Conservation (phyloP, 192 early-diverging fungal genomes). For the Linnemannia elongata region DNA sequence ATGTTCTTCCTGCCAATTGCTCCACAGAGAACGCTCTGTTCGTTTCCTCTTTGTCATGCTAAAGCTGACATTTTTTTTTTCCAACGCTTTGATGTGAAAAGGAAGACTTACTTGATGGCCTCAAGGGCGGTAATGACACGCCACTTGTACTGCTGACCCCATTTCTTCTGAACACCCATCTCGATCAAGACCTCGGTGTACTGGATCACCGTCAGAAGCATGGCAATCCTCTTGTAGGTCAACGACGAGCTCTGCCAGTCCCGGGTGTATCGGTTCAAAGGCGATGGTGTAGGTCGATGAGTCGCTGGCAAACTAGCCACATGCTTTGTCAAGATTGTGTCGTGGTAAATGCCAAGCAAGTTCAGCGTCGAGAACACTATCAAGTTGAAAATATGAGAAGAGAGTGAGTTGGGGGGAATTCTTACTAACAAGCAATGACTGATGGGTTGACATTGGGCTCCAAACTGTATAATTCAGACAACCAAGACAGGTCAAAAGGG, state of each 20-base stretch:
- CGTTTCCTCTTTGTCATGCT: slow-evolving; percentile 7
- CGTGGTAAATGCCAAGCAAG: slow-evolving; percentile 89
- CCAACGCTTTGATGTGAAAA: background rate
- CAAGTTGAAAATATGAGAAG: too few species aligned
- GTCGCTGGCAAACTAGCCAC: slow-evolving; percentile 55
- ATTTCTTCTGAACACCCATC: slow-evolving; percentile 80
- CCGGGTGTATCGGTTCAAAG: slow-evolving; percentile 82
- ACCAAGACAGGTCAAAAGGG: too few species aligned
- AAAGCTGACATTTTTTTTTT: slow-evolving; percentile 8
- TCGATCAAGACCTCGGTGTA: slow-evolving; percentile 80
- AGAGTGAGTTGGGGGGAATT: too few species aligned
- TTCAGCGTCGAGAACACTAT: slow-evolving; percentile 84
- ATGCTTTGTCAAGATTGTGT: slow-evolving; percentile 77
- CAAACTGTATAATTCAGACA: too few species aligned
- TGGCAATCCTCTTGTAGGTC: slow-evolving; percentile 70
- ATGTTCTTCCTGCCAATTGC: background rate
- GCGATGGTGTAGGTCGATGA: slow-evolving; percentile 59
- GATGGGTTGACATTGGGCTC: too few species aligned
- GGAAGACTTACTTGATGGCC: slow-evolving; percentile 70
- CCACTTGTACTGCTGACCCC: slow-evolving; percentile 73
- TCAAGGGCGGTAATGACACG: slow-evolving; percentile 74
- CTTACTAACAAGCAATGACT: too few species aligned
- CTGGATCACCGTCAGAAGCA: slow-evolving; percentile 78
- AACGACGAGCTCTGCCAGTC: slow-evolving; percentile 63
- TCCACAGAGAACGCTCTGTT: background rate